phyloP scores from a whole-genome alignment of 768 basidiomycete species.

The Russula griseocarnosa region DNA sequence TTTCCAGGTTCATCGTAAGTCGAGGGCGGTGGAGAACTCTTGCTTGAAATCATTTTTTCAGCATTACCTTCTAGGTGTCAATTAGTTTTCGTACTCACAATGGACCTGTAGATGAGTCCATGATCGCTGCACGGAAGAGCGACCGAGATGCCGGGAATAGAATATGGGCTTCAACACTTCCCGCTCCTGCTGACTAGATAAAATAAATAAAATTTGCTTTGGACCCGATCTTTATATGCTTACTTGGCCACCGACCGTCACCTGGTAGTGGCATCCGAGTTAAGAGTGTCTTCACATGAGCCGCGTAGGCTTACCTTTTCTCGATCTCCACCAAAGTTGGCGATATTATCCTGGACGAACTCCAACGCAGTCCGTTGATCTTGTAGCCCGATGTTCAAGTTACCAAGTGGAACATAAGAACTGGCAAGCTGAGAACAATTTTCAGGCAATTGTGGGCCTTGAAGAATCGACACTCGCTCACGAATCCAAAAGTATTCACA shows the following conservation, averaged over 20 bases:
- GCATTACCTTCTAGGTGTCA: background rate
- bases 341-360: constrained; percentile 62
- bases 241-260: constrained; percentile 53
- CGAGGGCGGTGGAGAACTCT: constrained; percentile 46
- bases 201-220: background rate
- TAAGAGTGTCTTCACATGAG: background rate
- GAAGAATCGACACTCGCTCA: constrained; percentile 27
- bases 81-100: constrained; percentile 38
- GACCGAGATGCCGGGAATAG: constrained; percentile 36
- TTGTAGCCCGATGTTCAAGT: constrained; percentile 38
- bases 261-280: constrained; percentile 32
- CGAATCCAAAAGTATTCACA: constrained; percentile 54
- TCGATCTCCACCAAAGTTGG: constrained; percentile 42
- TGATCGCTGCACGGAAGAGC: constrained; percentile 49
- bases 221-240: background rate
- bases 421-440: constrained; percentile 41
- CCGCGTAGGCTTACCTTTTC: constrained; percentile 39
- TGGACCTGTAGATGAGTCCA: constrained; percentile 49
- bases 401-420: constrained; percentile 39
- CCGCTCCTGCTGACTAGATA: constrained; percentile 46
- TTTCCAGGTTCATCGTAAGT: constrained; percentile 51
- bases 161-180: constrained; percentile 46
- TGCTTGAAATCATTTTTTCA: constrained; percentile 36
- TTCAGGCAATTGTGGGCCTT: background rate
- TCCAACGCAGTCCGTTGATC: constrained; percentile 56